A percentile compares a stretch with the other conserved stretches of the same genome.
phyloP scores from a whole-genome alignment of 169 alveolate genomes.

The Plasmodium gallinaceum region DNA sequence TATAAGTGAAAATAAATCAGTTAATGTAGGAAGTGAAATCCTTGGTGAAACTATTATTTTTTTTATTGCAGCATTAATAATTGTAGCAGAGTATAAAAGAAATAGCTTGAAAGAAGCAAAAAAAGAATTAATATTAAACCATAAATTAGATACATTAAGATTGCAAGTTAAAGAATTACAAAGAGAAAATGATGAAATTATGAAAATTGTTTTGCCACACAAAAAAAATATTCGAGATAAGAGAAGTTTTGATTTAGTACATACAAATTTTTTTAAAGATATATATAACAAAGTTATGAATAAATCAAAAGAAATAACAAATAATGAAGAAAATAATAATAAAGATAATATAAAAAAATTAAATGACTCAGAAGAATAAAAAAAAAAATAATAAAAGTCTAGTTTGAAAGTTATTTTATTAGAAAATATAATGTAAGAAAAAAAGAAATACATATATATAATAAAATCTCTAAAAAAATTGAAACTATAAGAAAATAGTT shows the following conservation, averaged over 20 bases:
- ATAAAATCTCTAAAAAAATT: no score
- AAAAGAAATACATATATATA: neutral
- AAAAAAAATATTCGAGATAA: conserved; percentile 60
- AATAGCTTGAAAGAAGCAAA: conserved; percentile 83
- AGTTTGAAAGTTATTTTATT: neutral
- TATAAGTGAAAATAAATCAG: conserved; percentile 83
- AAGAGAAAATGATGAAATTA: conserved; percentile 78
- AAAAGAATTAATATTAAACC: conserved; percentile 80
- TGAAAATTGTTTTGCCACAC: conserved; percentile 78
- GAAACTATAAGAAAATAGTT: no score
- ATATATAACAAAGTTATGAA: conserved; percentile 31
- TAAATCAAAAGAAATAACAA: conserved; percentile 8
- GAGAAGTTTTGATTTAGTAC: conserved; percentile 43
- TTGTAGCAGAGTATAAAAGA: conserved; percentile 84
- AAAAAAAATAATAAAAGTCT: neutral
- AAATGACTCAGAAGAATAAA: neutral
- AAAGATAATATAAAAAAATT: neutral
- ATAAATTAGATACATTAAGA: conserved; percentile 78
- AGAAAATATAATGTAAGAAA: neutral
- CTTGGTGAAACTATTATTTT: conserved; percentile 84
- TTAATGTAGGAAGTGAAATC: conserved; percentile 85
- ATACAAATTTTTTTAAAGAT: conserved; percentile 68
- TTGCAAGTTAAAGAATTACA: conserved; percentile 75
- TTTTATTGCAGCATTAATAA: conserved; percentile 81
- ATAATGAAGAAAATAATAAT: neutral